Evolutionary conservation across 1,284 basidiomycete species (phyloP).

Genomic region (Trichosporon sp.): DNA sequence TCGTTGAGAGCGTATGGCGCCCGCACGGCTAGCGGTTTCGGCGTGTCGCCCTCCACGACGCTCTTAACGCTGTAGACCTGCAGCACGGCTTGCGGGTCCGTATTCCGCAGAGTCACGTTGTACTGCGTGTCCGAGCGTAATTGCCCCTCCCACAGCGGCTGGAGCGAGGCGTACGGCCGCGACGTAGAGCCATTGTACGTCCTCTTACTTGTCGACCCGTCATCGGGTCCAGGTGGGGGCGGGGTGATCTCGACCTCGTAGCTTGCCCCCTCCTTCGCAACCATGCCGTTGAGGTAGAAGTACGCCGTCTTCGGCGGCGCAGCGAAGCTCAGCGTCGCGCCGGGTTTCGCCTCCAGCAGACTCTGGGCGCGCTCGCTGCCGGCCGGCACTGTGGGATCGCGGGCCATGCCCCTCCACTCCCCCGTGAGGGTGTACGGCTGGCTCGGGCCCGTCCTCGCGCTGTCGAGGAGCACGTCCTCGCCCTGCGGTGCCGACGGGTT

Average conservation of each 20-base stretch:
- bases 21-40: neutral
- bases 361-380: neutral
- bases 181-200: neutral
- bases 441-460: neutral
- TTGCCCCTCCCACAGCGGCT: constrained; percentile 1
- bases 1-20: neutral
- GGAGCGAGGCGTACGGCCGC: neutral
- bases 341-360: neutral
- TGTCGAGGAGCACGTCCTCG: neutral
- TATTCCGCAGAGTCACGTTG: neutral
- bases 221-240: neutral
- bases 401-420: neutral
- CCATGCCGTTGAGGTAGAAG: neutral
- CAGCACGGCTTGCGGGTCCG: neutral
- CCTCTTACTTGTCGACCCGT: neutral
- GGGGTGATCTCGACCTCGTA: neutral
- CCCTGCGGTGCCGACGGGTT: neutral
- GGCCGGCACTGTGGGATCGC: neutral
- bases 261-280: neutral
- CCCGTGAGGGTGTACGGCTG: neutral
- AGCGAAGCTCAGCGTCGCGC: neutral
- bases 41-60: neutral
- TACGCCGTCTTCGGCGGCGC: neutral
- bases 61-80: neutral
- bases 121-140: neutral